Evolutionary conservation across 345 rosid genomes (phyloP), one percentile per base, ranked within the genome.

Genomic region (Xanthoceras sorbifolium): DNA sequence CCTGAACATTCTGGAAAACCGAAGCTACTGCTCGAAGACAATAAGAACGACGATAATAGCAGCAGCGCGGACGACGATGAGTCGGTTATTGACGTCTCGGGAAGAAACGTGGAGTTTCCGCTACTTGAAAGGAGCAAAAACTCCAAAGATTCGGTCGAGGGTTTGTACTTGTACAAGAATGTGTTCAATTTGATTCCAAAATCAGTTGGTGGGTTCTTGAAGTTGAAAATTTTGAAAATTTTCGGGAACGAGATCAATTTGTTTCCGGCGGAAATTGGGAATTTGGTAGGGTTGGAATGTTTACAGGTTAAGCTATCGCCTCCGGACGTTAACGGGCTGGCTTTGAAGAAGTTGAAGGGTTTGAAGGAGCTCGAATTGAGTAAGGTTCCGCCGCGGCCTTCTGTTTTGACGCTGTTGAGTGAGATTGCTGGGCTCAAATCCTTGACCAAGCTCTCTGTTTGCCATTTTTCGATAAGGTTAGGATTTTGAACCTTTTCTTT

Each of bases 291-390:
- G 34, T 85, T 96, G 82, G 99, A 96, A 84, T 81, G 91, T 42
- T 86, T 93, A 82, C 99, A 93, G 81, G 92, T 96, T 72, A 93
- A 90, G 84, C 67, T 96, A 26, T 90, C 98, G 1, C 79, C 91
- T 0, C 91, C 89, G 11, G 92, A 88, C 11, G 77, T 92, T 38
- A 88, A 85, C 36, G 91, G 93, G 23, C 76, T 91, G 74, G 81
- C 87, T 31, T 86, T 92, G 85, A 84, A 77, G 46, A 92, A 91
- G 80, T 83, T 96, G 76, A 83, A 87, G 73, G 90, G 88, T 31
- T 81, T 96, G 79, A 96, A 90, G 83, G 99, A 93, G 90, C 94
- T 96, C 22, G 95, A 96, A 76, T 83, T 96, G 28, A 89, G 94
- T 52, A 91, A 87, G 81, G 91, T 83, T 28, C 94, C 93, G 0